phyloP scores from a whole-genome alignment of 1,284 basidiomycete species.

The Leccinum subatratum region DNA sequence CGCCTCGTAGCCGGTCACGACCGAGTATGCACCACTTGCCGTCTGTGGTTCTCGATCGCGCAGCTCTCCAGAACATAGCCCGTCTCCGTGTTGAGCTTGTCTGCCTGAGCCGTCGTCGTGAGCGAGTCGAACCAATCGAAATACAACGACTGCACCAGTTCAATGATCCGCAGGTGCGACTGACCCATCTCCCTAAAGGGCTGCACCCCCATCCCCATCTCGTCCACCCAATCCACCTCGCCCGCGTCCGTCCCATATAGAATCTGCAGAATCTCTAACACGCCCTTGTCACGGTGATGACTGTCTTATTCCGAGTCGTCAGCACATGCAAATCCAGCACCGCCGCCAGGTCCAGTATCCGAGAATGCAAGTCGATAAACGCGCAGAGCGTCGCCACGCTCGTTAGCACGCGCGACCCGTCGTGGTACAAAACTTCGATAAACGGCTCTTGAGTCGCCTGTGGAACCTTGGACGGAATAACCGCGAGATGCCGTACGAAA shows the following conservation, averaged over 20 bases:
- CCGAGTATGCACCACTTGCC: slow-evolving; percentile 72
- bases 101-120: slow-evolving; percentile 49
- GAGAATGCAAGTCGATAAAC: slow-evolving; percentile 77
- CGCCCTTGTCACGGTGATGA: slow-evolving; percentile 54
- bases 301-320: slow-evolving; percentile 48
- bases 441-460: slow-evolving; percentile 45
- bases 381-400: slow-evolving; percentile 58
- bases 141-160: slow-evolving; percentile 83
- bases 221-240: slow-evolving; percentile 39
- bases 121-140: slow-evolving; percentile 45
- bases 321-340: slow-evolving; percentile 82
- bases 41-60: slow-evolving; percentile 76
- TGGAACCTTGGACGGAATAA: slow-evolving; percentile 62
- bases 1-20: slow-evolving; percentile 46
- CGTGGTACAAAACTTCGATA: slow-evolving; percentile 69
- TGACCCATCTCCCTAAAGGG: slow-evolving; percentile 76
- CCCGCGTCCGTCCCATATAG: slow-evolving; percentile 47
- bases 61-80: slow-evolving; percentile 76
- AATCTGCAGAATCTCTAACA: slow-evolving; percentile 49
- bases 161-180: slow-evolving; percentile 78
- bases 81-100: slow-evolving; percentile 68
- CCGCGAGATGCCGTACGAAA: slow-evolving; percentile 64
- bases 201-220: slow-evolving; percentile 12
- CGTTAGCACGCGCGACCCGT: slow-evolving; percentile 71
- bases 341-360: slow-evolving; percentile 82